A percentile compares a stretch with the other conserved stretches of the same genome.
Evolutionary conservation across 371 early-diverging fungal genomes (phyloP).

Genomic region (Phascolomyces articulosus): DNA sequence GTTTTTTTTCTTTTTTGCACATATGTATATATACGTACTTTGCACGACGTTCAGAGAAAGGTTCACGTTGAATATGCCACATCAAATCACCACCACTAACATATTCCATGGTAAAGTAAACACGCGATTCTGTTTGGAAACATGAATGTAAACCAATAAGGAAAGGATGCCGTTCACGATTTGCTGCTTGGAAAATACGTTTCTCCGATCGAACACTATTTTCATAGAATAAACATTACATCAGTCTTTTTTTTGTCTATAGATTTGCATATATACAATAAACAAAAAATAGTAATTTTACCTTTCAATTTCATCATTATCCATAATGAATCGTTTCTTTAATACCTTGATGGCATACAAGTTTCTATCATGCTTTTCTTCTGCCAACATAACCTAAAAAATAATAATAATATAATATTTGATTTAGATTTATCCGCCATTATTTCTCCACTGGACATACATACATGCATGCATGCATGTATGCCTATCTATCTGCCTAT

Average conservation of each 20-base stretch:
- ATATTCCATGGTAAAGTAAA: slow-evolving; percentile 99
- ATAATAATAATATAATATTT: not conserved
- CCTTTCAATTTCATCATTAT: slow-evolving; percentile 92
- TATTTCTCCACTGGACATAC: too few relatives aligned
- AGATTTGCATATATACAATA: too few relatives aligned
- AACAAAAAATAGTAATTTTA: too few relatives aligned
- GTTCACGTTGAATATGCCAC: slow-evolving; percentile 93
- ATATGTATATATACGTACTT: slow-evolving; percentile 43
- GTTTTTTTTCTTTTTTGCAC: not conserved
- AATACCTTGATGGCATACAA: slow-evolving; percentile 97
- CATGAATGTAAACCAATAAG: slow-evolving; percentile 94
- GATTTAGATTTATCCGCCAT: too few relatives aligned
- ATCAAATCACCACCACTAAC: slow-evolving; percentile 99
- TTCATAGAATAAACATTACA: not conserved
- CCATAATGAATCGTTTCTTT: slow-evolving; percentile 95
- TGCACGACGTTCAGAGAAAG: slow-evolving; percentile 87
- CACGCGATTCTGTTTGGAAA: slow-evolving; percentile 93
- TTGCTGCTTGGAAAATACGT: slow-evolving; percentile 90
- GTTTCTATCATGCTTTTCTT: slow-evolving; percentile 81
- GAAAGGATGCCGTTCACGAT: slow-evolving; percentile 94
- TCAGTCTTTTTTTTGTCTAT: not conserved
- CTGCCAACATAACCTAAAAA: slow-evolving; percentile 90
- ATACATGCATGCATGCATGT: not conserved
- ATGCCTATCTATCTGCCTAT: too few relatives aligned
- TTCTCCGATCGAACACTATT: slow-evolving; percentile 89